Conservation (phyloP, 176 grass and related monocot genomes). For the Alloteropsis semialata region DNA sequence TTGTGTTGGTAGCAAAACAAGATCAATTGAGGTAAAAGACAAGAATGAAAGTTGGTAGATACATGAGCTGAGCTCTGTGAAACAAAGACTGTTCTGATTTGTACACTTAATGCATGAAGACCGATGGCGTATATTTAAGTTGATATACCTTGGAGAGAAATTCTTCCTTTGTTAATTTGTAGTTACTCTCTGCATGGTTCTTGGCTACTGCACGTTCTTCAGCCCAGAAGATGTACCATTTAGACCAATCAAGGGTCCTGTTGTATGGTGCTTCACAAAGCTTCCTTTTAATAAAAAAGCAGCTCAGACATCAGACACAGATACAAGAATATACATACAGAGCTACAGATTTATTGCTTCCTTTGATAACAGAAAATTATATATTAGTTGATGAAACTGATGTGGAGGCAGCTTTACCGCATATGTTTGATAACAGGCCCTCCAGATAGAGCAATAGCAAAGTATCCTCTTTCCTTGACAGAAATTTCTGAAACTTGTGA, state of each 20-base stretch:
- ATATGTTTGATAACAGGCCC: conserved; percentile 50
- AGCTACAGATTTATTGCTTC: not conserved
- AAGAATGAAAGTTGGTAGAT: not conserved
- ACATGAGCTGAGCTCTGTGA: not conserved
- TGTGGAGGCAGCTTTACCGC: conserved; percentile 35
- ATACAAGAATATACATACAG: not conserved
- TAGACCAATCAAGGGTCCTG: conserved; percentile 97
- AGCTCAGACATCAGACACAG: not conserved
- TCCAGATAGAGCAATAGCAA: conserved; percentile 68
- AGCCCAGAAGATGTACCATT: conserved; percentile 96
- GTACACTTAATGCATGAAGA: not conserved
- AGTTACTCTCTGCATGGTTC: conserved; percentile 91
- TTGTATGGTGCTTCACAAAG: conserved; percentile 88
- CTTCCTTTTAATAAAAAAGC: conserved; percentile 49
- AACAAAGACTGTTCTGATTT: conserved; percentile 31
- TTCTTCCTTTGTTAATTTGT: conserved; percentile 75
- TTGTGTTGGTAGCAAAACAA: not conserved
- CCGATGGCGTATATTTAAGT: not conserved
- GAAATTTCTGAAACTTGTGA: conserved; percentile 72
- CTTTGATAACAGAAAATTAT: not conserved
- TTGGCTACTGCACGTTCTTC: conserved; percentile 95
- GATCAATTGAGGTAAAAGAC: not conserved
- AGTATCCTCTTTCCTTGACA: conserved; percentile 73
- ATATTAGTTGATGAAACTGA: not conserved
- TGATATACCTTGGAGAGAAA: conserved; percentile 86